A percentile compares a stretch with the other conserved stretches of the same genome.
Evolutionary conservation across 2,329 filamentous ascomycete genomes (phyloP).

Genomic region (Alternaria dauci): DNA sequence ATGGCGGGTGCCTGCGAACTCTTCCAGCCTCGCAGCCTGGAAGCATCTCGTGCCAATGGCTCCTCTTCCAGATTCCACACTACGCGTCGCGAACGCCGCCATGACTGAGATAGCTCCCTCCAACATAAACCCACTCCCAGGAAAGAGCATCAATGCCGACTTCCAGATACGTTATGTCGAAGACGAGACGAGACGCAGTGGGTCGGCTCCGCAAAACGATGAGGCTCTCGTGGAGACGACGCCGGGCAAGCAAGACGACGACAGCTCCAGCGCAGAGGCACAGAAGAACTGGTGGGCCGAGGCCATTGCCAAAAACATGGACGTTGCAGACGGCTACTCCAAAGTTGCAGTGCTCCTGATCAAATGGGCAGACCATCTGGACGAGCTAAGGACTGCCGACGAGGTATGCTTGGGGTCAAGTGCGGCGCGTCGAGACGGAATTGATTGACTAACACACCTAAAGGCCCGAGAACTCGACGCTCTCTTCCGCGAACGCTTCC

Average conservation of each 20-base stretch:
- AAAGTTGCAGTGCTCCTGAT: conserved; percentile 50
- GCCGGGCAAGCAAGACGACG: not conserved
- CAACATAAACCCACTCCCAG: conserved; percentile 21
- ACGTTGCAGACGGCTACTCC: conserved; percentile 43
- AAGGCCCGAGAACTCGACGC: conserved; percentile 42
- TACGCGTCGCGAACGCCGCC: conserved; percentile 23
- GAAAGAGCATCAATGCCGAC: conserved; percentile 39
- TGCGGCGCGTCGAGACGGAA: not conserved
- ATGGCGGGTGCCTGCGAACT: conserved; percentile 29
- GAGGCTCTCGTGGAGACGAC: conserved; percentile 1
- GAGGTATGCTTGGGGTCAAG: conserved; percentile 27
- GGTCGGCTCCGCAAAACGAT: not conserved
- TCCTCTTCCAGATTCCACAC: conserved; percentile 10
- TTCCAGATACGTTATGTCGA: conserved; percentile 35
- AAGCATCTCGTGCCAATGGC: conserved; percentile 18
- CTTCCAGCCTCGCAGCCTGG: conserved; percentile 17
- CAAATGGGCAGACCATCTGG: conserved; percentile 47
- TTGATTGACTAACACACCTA: not conserved
- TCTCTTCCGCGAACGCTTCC: conserved; percentile 41
- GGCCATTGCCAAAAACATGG: conserved; percentile 33
- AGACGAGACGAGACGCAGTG: conserved; percentile 16
- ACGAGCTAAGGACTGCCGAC: conserved; percentile 44
- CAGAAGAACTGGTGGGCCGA: conserved; percentile 46
- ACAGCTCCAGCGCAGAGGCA: conserved; percentile 16
- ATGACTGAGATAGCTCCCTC: conserved; percentile 26